Conservation (phyloP, 768 basidiomycete species). For the Sarcodon aspratus region DNA sequence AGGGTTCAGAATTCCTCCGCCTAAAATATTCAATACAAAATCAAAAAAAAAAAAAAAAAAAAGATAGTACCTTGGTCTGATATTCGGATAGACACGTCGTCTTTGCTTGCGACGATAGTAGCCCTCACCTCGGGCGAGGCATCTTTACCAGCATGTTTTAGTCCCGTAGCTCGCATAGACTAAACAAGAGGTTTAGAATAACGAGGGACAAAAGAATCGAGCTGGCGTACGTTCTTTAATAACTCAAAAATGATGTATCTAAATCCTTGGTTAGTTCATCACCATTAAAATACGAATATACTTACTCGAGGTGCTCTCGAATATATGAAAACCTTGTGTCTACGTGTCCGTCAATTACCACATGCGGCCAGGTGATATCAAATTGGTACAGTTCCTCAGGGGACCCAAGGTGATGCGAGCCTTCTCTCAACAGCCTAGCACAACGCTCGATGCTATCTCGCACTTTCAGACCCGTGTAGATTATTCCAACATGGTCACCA, state of each 20-base stretch:
- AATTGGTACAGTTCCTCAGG: constrained; percentile 25
- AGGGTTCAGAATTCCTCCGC: constrained; percentile 6
- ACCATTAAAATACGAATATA: constrained; percentile 6
- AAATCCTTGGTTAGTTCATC: neutral
- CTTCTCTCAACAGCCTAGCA: constrained; percentile 32
- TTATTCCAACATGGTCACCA: constrained; percentile 65
- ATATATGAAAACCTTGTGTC: constrained; percentile 74
- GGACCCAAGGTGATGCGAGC: constrained; percentile 25
- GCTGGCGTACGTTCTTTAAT: constrained; percentile 66
- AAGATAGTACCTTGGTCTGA: constrained; percentile 68
- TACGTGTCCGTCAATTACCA: constrained; percentile 62
- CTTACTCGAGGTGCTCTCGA: constrained; percentile 76
- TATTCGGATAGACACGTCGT: constrained; percentile 72
- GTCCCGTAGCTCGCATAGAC: constrained; percentile 63
- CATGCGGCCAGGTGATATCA: constrained; percentile 7
- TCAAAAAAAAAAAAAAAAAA: neutral
- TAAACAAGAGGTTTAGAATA: constrained; percentile 14
- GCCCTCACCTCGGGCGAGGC: constrained; percentile 52
- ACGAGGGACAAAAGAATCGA: neutral
- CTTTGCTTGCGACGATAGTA: constrained; percentile 64
- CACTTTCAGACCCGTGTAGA: constrained; percentile 65
- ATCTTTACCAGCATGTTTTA: constrained; percentile 32
- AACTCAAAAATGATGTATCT: constrained; percentile 85
- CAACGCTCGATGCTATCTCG: constrained; percentile 65
- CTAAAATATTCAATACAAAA: neutral